Evolutionary conservation across 192 early-diverging fungal genomes (phyloP), one percentile per base, ranked within the genome.

Genomic region (Lobosporangium transversale): DNA sequence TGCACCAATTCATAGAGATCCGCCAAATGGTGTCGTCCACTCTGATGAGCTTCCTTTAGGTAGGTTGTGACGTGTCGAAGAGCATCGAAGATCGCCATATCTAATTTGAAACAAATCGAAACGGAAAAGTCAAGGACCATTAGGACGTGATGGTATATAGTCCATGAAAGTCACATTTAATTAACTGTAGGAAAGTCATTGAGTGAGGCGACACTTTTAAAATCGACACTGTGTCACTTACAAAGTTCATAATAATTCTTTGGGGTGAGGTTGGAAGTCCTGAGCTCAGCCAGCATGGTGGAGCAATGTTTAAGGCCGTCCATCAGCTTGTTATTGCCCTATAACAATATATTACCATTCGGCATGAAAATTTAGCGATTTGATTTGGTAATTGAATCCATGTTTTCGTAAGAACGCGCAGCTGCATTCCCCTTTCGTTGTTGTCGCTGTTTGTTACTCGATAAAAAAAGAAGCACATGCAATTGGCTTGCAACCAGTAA

Each of bases 241-340:
- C 94, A 99, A n/a, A 99, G 90, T 83, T 99, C 97, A 82, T 99
- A 99, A 84, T 99, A 99, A 76, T 93, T 94, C 81, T 98, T 98
- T 40, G 97, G 98, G 3, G 95, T 95, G 58, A 99, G 84, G 6
- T 93, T 87, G 31, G 95, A 94, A 3, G 97, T 98, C 68, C 96
- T 88, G 51, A 99, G 91, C 82, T 99, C 98, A 21, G 91, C 89
- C 12, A 98, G 89, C 96, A 99, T 97, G 14, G 95, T 95, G 4
- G 97, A 98, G 79, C 94, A 94, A 82, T 98, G 94, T 78, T 98
- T 98, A n/a, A 99, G 83, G 2, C 94, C 96, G 75, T 99, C 98
- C 90, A 97, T 94, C 32, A 98, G 85, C 62, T 95, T 91, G 85
- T 91, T 88, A 78, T 91, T 90, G 68, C 94, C 93, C 91, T 94